Conservation (phyloP, 2,329 filamentous ascomycete genomes). For the Trichoderma guizhouense region DNA sequence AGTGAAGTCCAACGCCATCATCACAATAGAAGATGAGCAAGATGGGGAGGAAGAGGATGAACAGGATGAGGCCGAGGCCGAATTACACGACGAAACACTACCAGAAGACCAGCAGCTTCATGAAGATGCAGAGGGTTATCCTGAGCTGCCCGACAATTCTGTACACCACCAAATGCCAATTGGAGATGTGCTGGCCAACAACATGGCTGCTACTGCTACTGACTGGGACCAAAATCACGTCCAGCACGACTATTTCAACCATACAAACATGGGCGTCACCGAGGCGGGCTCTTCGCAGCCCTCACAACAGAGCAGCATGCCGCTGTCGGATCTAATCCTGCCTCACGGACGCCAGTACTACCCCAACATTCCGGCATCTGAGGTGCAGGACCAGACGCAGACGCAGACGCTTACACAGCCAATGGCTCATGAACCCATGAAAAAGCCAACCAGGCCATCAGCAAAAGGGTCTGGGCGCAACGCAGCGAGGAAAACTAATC, state of each 20-base stretch:
- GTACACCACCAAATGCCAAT: constrained; percentile 30
- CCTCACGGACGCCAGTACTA: constrained; percentile 24
- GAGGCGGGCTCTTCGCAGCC: constrained; percentile 24
- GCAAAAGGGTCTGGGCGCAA: background rate
- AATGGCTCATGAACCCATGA: background rate
- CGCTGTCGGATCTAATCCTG: constrained; percentile 19
- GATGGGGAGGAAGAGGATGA: constrained; percentile 20
- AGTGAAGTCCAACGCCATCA: constrained; percentile 23
- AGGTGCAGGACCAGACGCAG: background rate
- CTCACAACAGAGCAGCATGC: constrained; percentile 19
- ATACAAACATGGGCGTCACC: constrained; percentile 26
- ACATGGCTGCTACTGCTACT: constrained; percentile 19
- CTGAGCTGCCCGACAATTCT: constrained; percentile 20
- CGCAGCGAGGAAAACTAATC: background rate
- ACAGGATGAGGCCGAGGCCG: constrained; percentile 14
- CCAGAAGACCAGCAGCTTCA: background rate
- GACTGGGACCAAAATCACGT: constrained; percentile 22
- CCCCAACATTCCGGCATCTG: constrained; percentile 13
- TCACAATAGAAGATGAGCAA: constrained; percentile 21
- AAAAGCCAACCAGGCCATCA: background rate
- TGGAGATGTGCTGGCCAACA: constrained; percentile 27
- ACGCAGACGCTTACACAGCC: background rate
- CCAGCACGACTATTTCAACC: constrained; percentile 30
- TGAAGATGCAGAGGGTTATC: constrained; percentile 21
- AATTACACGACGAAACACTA: background rate